Evolutionary conservation across 1,284 basidiomycete species (phyloP).

Genomic region (Psilocybe mexicana): DNA sequence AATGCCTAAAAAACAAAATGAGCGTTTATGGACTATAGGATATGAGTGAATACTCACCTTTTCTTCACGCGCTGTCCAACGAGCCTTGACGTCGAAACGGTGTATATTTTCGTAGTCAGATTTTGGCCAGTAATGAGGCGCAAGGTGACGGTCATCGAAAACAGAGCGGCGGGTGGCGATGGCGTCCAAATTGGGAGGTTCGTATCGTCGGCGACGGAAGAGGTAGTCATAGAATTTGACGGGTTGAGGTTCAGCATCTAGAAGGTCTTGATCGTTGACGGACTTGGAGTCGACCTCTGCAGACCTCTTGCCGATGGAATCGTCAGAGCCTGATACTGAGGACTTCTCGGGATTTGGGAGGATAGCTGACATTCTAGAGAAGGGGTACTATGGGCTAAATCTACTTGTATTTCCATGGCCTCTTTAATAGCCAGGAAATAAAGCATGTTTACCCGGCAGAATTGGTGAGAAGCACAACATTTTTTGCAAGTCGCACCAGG

Average conservation of each 20-base stretch:
- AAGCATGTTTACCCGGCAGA: not conserved
- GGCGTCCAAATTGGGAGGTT: slow-evolving; percentile 34
- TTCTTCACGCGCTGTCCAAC: slow-evolving; percentile 74
- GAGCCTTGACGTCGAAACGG: slow-evolving; percentile 62
- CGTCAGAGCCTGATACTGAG: slow-evolving; percentile 4
- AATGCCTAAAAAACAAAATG: slow-evolving; percentile 36
- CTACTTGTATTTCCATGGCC: too few relatives aligned
- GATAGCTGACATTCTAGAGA: slow-evolving; percentile 10
- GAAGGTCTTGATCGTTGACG: slow-evolving; percentile 22
- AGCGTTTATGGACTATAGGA: too few relatives aligned
- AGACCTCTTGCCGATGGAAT: slow-evolving; percentile 11
- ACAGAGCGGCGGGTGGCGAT: slow-evolving; percentile 55
- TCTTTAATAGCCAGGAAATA: too few relatives aligned
- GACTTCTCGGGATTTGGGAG: slow-evolving; percentile 15
- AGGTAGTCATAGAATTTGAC: slow-evolving; percentile 32
- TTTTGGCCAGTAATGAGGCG: slow-evolving; percentile 53
- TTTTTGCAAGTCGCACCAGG: not conserved
- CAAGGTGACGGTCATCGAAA: slow-evolving; percentile 54
- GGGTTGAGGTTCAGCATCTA: slow-evolving; percentile 31
- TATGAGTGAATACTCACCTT: not conserved
- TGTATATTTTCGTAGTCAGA: slow-evolving; percentile 59
- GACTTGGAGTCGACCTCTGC: slow-evolving; percentile 15
- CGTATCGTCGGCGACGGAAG: slow-evolving; percentile 15
- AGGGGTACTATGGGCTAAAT: too few relatives aligned
- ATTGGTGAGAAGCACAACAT: slow-evolving; percentile 2